These are phyloP conservation scores for Glaciozyma antarctica DNA, from an alignment of 768 basidiomycete genomes.

Conservation along the genomic window DNA sequence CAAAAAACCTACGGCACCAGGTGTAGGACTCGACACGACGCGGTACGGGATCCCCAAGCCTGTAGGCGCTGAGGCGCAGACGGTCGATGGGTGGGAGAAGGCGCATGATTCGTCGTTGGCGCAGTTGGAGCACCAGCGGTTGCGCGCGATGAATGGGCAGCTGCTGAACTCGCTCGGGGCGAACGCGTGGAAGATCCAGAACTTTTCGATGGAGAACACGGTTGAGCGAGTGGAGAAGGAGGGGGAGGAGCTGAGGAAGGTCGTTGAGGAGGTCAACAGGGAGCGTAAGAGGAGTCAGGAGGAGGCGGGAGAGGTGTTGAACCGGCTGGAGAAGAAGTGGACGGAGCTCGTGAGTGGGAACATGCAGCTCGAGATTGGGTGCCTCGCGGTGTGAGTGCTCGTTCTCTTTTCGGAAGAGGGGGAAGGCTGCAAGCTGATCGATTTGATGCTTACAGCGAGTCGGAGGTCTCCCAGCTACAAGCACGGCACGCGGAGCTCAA, in stretches of 20 bases:
- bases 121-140: constrained; percentile 30
- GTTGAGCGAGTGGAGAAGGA: constrained; percentile 24
- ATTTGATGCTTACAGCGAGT: constrained; percentile 4
- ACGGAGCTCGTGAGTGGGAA: constrained; percentile 20
- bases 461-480: constrained; percentile 16
- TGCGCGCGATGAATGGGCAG: constrained; percentile 26
- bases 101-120: constrained; percentile 22
- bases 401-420: not conserved
- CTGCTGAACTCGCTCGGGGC: constrained; percentile 24
- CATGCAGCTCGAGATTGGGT: constrained; percentile 31
- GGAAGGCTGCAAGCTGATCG: not conserved
- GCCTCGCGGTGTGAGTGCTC: constrained; percentile 23
- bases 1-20: constrained; percentile 10
- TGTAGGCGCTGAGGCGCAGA: not conserved
- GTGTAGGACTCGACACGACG: constrained; percentile 27
- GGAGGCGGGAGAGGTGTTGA: constrained; percentile 23
- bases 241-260: constrained; percentile 14
- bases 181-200: constrained; percentile 29
- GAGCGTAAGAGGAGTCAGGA: constrained; percentile 27
- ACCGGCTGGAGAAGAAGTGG: constrained; percentile 26
- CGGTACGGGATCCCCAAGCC: constrained; percentile 30
- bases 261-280: constrained; percentile 29
- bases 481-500: constrained; percentile 21
- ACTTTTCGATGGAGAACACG: constrained; percentile 30
- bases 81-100: constrained; percentile 27